Conservation (phyloP, 192 early-diverging fungal genomes). For the Pilaira anomala region DNA sequence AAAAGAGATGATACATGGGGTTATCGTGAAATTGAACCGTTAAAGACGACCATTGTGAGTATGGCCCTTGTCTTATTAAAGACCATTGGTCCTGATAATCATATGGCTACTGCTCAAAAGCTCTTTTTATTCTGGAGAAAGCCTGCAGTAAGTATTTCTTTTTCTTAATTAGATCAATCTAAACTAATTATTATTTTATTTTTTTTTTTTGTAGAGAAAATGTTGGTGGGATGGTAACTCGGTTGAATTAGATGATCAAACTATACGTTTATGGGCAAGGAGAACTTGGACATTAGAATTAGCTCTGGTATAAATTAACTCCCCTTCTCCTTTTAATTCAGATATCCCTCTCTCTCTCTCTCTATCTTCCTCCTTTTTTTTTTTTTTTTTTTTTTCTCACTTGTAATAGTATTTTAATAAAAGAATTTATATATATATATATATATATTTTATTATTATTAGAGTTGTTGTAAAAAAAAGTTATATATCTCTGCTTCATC, state of each 20-base stretch:
- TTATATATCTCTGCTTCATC: not conserved
- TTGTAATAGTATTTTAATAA: too few relatives aligned
- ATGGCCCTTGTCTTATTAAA: constrained; percentile 67
- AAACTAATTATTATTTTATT: not conserved
- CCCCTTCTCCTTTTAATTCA: not conserved
- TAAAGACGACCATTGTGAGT: constrained; percentile 62
- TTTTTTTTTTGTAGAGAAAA: constrained; percentile 51
- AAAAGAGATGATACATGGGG: constrained; percentile 70
- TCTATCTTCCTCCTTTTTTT: not conserved
- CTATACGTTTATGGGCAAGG: constrained; percentile 71
- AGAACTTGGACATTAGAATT: constrained; percentile 80
- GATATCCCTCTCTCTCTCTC: not conserved
- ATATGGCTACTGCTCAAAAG: constrained; percentile 76
- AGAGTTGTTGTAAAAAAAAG: constrained; percentile 4
- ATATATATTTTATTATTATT: not conserved
- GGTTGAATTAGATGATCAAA: constrained; percentile 49
- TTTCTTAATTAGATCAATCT: not conserved
- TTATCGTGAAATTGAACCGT: constrained; percentile 69
- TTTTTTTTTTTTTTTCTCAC: not conserved
- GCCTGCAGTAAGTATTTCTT: constrained; percentile 67
- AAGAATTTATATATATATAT: too few relatives aligned
- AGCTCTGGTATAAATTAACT: constrained; percentile 49
- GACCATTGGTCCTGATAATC: constrained; percentile 62
- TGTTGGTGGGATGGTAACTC: constrained; percentile 84
- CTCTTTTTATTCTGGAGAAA: constrained; percentile 81